Percentiles rank a stretch among this genome's conserved stretches.
These are phyloP conservation scores for Fusarium globosum DNA, from an alignment of 2,329 filamentous ascomycete genomes.

Conservation along the genomic window DNA sequence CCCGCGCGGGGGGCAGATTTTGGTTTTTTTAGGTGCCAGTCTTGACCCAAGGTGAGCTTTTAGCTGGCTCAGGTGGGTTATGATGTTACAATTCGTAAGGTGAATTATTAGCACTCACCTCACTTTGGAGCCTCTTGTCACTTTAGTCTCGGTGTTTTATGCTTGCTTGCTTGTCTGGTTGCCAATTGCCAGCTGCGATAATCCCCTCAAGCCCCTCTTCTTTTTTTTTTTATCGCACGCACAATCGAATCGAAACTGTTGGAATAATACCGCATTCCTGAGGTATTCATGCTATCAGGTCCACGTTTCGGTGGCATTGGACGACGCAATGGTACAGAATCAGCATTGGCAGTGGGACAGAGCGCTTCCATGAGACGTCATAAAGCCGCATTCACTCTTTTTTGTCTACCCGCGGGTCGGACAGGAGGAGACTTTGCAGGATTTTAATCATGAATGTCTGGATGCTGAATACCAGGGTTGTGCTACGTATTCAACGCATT, in stretches of 20 bases:
- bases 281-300: conserved; percentile 11
- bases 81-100: conserved; percentile 37
- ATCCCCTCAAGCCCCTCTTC: conserved; percentile 29
- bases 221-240: conserved; percentile 21
- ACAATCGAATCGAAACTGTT: conserved; percentile 30
- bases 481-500: not conserved
- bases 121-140: conserved; percentile 15
- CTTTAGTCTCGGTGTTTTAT: conserved; percentile 40
- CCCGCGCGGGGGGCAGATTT: conserved; percentile 36
- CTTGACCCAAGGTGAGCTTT: conserved; percentile 27
- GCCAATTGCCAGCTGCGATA: conserved; percentile 6
- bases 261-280: conserved; percentile 35
- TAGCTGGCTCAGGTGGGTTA: conserved; percentile 18
- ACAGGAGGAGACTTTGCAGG: conserved; percentile 4
- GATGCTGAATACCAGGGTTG: not conserved
- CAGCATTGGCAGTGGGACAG: conserved; percentile 23
- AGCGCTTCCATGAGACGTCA: conserved; percentile 29
- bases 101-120: conserved; percentile 37
- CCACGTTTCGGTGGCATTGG: conserved; percentile 38
- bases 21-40: conserved; percentile 4
- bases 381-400: conserved; percentile 24
- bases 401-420: conserved; percentile 8
- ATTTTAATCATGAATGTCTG: not conserved
- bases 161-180: conserved; percentile 17
- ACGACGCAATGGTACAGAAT: conserved; percentile 24